These are phyloP conservation scores for Dendrobium nobile DNA, from an alignment of 106 monocot genomes.

Conservation along the genomic window DNA sequence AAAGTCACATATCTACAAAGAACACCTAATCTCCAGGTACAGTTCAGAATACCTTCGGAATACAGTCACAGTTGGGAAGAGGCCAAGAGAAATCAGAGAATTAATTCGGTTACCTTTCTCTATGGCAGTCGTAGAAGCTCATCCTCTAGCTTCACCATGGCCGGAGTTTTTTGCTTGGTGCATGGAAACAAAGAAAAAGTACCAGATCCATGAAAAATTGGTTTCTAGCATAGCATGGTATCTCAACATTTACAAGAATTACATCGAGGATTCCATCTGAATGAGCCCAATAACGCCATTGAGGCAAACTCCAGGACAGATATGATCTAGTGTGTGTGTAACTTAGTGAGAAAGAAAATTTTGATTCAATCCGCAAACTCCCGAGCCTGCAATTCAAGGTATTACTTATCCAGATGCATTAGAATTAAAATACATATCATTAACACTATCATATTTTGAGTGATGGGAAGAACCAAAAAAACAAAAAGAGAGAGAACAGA, in stretches of 20 bases:
- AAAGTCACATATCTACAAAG: slow-evolving; percentile 3
- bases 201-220: slow-evolving; percentile 19
- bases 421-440: not conserved
- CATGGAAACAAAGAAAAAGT: not conserved
- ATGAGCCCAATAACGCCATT: slow-evolving; percentile 15
- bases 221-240: slow-evolving; percentile 13
- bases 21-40: slow-evolving; percentile 1
- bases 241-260: slow-evolving; percentile 42
- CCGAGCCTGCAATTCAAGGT: slow-evolving; percentile 23
- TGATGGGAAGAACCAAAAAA: not conserved
- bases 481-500: not conserved
- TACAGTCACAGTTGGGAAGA: not conserved
- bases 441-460: not conserved
- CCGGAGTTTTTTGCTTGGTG: not conserved
- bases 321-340: slow-evolving; percentile 13
- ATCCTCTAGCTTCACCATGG: not conserved
- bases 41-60: not conserved
- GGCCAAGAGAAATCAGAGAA: not conserved
- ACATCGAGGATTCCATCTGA: slow-evolving; percentile 5
- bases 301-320: slow-evolving; percentile 15
- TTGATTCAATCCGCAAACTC: not conserved
- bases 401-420: slow-evolving; percentile 14
- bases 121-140: not conserved
- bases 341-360: slow-evolving; percentile 10
- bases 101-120: not conserved